These are phyloP conservation scores for Aspergillus nomiae DNA, from an alignment of 2,329 filamentous ascomycete species.

Conservation along the genomic window DNA sequence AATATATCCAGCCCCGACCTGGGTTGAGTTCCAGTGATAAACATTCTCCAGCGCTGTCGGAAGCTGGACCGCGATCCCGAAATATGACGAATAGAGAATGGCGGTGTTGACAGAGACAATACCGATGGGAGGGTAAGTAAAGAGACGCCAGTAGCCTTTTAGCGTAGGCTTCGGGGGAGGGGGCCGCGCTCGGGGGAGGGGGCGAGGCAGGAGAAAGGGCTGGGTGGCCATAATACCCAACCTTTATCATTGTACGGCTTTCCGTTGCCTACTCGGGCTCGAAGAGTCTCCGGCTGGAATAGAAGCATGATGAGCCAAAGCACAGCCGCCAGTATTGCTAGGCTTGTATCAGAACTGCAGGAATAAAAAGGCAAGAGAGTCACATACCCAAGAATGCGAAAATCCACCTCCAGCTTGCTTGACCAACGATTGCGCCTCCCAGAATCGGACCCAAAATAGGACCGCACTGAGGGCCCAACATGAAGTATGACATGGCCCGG, in stretches of 20 bases:
- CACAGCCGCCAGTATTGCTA: slow-evolving; percentile 9
- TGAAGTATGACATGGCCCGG: slow-evolving; percentile 45
- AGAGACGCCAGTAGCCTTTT: slow-evolving; percentile 29
- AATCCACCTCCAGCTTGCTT: slow-evolving; percentile 46
- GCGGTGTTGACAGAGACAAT: slow-evolving; percentile 38
- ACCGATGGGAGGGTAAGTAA: slow-evolving; percentile 36
- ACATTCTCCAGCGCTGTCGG: slow-evolving; percentile 29
- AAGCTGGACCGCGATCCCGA: slow-evolving; percentile 30
- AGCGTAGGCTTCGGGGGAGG: slow-evolving; percentile 32
- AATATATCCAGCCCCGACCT: not conserved
- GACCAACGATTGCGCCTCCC: slow-evolving; percentile 42
- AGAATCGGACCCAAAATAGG: slow-evolving; percentile 49
- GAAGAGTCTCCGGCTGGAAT: slow-evolving; percentile 50
- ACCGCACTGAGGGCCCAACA: slow-evolving; percentile 48
- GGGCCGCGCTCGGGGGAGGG: slow-evolving; percentile 22
- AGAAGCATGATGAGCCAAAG: slow-evolving; percentile 36
- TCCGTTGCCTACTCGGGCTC: slow-evolving; percentile 49
- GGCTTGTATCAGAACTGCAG: slow-evolving; percentile 8
- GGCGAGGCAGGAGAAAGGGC: not conserved
- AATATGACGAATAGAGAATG: slow-evolving; percentile 22
- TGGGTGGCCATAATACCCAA: slow-evolving; percentile 3
- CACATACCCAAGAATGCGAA: slow-evolving; percentile 43
- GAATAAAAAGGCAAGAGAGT: slow-evolving; percentile 16
- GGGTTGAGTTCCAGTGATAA: not conserved
- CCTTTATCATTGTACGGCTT: slow-evolving; percentile 10